Evolutionary conservation across 2,329 filamentous ascomycete genomes (phyloP).

Genomic region (Penicillium sp.): DNA sequence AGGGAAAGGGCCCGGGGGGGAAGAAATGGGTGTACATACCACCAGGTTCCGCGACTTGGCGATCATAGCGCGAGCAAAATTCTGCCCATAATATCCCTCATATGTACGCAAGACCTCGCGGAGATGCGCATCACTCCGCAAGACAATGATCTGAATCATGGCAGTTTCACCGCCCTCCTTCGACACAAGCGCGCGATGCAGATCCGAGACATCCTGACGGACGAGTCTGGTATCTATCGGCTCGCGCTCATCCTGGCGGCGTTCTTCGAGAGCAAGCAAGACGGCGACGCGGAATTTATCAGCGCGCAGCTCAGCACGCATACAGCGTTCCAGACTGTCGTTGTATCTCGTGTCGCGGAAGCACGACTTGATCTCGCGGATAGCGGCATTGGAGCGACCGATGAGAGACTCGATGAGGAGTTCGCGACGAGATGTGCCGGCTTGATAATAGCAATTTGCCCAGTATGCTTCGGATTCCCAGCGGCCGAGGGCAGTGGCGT

Average conservation of each 20-base stretch:
- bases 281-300: constrained; percentile 95
- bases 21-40: constrained; percentile 56
- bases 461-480: constrained; percentile 97
- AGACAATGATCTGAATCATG: constrained; percentile 82
- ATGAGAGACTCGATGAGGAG: constrained; percentile 90
- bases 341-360: constrained; percentile 91
- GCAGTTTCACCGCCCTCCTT: constrained; percentile 77
- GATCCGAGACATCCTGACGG: constrained; percentile 67
- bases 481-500: constrained; percentile 80
- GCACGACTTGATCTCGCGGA: constrained; percentile 77
- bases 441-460: constrained; percentile 97
- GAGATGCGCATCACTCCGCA: constrained; percentile 77
- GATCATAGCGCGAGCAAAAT: constrained; percentile 85
- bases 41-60: constrained; percentile 89
- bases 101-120: constrained; percentile 76
- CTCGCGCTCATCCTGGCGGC: constrained; percentile 78
- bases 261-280: constrained; percentile 76
- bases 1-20: background rate
- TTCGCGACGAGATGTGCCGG: constrained; percentile 77
- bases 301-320: constrained; percentile 88
- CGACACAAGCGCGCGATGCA: constrained; percentile 69
- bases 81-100: constrained; percentile 68
- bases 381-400: constrained; percentile 84
- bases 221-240: constrained; percentile 61
- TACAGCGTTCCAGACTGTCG: constrained; percentile 76